Evolutionary conservation across 2,329 filamentous ascomycete genomes (phyloP).

Genomic region (Sodiomyces alkalinus): DNA sequence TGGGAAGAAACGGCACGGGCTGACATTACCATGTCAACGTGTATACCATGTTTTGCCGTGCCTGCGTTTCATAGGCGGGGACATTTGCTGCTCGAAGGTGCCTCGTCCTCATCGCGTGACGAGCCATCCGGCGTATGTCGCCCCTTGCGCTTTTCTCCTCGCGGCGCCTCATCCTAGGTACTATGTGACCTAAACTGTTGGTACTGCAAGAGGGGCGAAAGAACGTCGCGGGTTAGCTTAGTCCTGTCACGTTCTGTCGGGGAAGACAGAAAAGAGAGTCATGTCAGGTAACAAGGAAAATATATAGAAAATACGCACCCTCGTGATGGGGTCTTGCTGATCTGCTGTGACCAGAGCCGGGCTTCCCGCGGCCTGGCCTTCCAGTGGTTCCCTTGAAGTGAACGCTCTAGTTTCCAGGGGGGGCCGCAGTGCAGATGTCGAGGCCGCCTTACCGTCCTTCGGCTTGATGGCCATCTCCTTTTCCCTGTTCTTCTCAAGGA

Average conservation of each 20-base stretch:
- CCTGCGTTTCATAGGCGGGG: constrained; percentile 1
- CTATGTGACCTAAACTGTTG: constrained; percentile 10
- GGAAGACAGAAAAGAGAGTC: too few species aligned
- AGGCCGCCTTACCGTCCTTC: not conserved
- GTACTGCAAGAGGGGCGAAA: too few species aligned
- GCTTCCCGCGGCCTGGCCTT: constrained; percentile 40
- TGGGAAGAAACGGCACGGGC: too few species aligned
- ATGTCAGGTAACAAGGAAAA: too few species aligned
- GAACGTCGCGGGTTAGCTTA: too few species aligned
- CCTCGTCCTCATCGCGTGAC: not conserved
- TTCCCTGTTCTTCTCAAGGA: constrained; percentile 63
- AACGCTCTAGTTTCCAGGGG: constrained; percentile 44
- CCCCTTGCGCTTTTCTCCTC: constrained; percentile 9
- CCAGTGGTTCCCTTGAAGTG: constrained; percentile 50
- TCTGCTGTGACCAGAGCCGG: constrained; percentile 45
- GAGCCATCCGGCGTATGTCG: constrained; percentile 3
- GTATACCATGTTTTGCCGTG: too few species aligned
- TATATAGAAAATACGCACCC: too few species aligned
- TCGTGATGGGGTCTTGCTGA: constrained; percentile 40
- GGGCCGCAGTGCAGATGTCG: constrained; percentile 19
- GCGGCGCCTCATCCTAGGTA: constrained; percentile 10
- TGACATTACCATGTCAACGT: too few species aligned
- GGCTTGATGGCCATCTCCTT: constrained; percentile 15
- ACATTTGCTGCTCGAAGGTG: constrained; percentile 2
- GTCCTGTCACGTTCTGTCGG: too few species aligned